Percentiles rank a stretch among this genome's conserved stretches.
These are phyloP conservation scores for Trichoderma atroviride DNA, from an alignment of 2,329 filamentous ascomycete species.

Conservation along the genomic window DNA sequence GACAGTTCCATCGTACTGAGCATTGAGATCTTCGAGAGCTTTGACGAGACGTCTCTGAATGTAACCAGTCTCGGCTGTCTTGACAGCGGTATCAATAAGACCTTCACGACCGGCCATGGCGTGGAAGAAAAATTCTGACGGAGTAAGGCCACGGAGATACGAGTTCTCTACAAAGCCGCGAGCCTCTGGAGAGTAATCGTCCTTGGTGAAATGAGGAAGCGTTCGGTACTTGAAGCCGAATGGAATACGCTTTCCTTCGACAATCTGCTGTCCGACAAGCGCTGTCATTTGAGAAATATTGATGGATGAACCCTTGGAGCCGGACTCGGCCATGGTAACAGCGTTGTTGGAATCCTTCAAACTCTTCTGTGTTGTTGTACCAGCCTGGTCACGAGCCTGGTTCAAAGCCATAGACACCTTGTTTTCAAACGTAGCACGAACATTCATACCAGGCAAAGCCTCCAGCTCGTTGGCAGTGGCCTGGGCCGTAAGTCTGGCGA, in stretches of 20 bases:
- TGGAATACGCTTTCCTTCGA: conserved; percentile 97
- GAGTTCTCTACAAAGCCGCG: conserved; percentile 99
- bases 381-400: conserved; percentile 92
- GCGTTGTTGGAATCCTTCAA: conserved; percentile 96
- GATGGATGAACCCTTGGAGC: conserved; percentile 98
- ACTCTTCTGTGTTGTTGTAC: conserved; percentile 87
- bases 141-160: conserved; percentile 92
- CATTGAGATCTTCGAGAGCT: conserved; percentile 95
- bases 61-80: conserved; percentile 98
- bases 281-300: conserved; percentile 99
- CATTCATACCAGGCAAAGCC: conserved; percentile 95
- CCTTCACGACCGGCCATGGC: conserved; percentile 99
- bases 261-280: conserved; percentile 94
- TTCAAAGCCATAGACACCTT: conserved; percentile 94
- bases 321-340: conserved; percentile 92
- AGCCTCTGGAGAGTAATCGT: conserved; percentile 96
- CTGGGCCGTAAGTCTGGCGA: conserved; percentile 71
- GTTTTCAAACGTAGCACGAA: conserved; percentile 97
- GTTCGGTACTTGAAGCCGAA: conserved; percentile 99
- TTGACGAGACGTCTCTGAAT: conserved; percentile 98
- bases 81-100: conserved; percentile 99
- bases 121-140: conserved; percentile 98
- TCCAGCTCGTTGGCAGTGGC: conserved; percentile 89
- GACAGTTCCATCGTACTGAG: conserved; percentile 96
- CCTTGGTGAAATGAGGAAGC: conserved; percentile 96